Evolutionary conservation across 345 rosid genomes (phyloP).

Genomic region (Mallotus nudiflorus): DNA sequence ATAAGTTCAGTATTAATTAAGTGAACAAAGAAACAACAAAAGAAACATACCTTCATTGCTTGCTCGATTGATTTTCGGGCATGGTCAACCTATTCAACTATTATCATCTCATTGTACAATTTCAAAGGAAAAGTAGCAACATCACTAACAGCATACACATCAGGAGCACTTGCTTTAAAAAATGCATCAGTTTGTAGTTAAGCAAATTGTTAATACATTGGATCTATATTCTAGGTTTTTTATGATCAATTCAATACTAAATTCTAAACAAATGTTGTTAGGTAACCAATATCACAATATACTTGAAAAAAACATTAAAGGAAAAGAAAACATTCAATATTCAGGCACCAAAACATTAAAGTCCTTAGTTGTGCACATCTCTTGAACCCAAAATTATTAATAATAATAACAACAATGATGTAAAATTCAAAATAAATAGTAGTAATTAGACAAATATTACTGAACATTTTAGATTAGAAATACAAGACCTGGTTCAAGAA

Average conservation of each 20-base stretch:
- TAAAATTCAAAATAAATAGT: too few species aligned
- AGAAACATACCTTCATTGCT: conserved; percentile 74
- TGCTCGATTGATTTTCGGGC: conserved; percentile 98
- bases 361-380: too few species aligned
- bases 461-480: too few species aligned
- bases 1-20: background rate
- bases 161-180: conserved; percentile 78
- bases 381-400: too few species aligned
- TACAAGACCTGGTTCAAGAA: too few species aligned
- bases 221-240: background rate
- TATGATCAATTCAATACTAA: background rate
- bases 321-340: background rate
- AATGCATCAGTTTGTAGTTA: conserved; percentile 76
- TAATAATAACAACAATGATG: too few species aligned
- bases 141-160: conserved; percentile 95
- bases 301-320: background rate
- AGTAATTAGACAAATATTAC: too few species aligned
- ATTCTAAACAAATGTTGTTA: background rate
- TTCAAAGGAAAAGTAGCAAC: conserved; percentile 88
- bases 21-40: background rate
- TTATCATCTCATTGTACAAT: conserved; percentile 72
- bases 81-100: conserved; percentile 98
- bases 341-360: background rate
- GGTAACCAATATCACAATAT: background rate
- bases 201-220: background rate